phyloP scores from a whole-genome alignment of 805 yeast genomes.

The Candida chilensis region DNA sequence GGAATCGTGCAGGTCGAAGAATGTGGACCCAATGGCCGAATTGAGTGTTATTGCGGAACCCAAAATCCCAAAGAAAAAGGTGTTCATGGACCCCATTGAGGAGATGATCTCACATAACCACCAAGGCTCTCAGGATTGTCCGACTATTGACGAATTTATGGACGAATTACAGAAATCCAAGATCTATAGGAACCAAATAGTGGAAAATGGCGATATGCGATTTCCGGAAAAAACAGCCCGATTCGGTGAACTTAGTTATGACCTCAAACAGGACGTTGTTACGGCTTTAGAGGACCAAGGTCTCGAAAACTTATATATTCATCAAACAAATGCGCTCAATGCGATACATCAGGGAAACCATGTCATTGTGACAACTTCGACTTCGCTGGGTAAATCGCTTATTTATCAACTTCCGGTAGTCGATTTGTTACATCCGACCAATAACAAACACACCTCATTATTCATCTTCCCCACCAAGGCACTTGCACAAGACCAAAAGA shows the following conservation, averaged over 20 bases:
- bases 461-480: constrained; percentile 97
- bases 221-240: constrained; percentile 34
- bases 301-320: constrained; percentile 55
- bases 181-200: constrained; percentile 58
- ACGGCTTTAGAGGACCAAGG: constrained; percentile 42
- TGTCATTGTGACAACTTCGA: constrained; percentile 87
- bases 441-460: constrained; percentile 51
- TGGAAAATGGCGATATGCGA: constrained; percentile 34
- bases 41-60: constrained; percentile 23
- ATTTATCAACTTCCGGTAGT: constrained; percentile 86
- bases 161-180: constrained; percentile 33
- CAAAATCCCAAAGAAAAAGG: constrained; percentile 38
- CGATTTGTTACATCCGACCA: constrained; percentile 27
- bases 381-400: constrained; percentile 93
- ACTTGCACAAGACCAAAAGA: constrained; percentile 90
- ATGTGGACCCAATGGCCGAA: constrained; percentile 24
- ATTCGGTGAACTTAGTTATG: constrained; percentile 30
- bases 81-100: constrained; percentile 53
- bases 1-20: constrained; percentile 13
- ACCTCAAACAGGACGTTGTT: constrained; percentile 40
- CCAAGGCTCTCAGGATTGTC: too few species aligned
- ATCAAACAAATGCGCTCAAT: constrained; percentile 74
- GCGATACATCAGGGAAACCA: constrained; percentile 46
- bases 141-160: constrained; percentile 40
- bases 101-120: constrained; percentile 31